Evolutionary conservation across 192 early-diverging fungal genomes (phyloP), one percentile per base, ranked within the genome.

Genomic region (Coemansia sp.): DNA sequence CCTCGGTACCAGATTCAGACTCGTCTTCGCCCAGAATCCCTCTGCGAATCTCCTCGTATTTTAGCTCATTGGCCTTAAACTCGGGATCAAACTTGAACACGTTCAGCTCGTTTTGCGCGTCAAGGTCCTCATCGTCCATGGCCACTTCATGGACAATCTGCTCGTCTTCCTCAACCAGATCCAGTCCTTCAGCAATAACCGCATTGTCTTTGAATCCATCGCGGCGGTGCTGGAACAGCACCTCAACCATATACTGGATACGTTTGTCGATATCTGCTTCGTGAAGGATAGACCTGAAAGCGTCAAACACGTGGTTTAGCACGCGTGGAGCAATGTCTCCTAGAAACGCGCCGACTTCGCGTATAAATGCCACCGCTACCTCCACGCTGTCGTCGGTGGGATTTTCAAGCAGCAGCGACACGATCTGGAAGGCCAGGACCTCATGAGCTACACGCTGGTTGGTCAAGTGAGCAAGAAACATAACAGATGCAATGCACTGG

Each of bases 191-290:
- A 8, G 82, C 63, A 7, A 96, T 76, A 3, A 87, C 71, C 46
- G 85, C 88, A 53, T 91, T 90, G 56, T 93, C 89, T 51, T 94
- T 93, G 80, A 90, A 98, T 49, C 91, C 92, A 44, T 95, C 92
- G 48, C 91, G 91, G 32, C 95, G 82, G 17, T 93, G 83, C 80
- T 98, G 94, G 66, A 98, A 96, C 26, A 98, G 60, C 15, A 94
- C 94, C 69, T 98, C 95, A 26, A 98, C 90, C 94, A 96, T 98
- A 56, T 96, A 81, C 69, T 98, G 93, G 5, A 91, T 86, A 60
- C 95, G 90, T 63, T 92, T 93, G 52, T 96, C 94, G 41, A 98
- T 92, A 32, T 85, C 81, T 8, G 91, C 93, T 62, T 98, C 94
- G 61, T 98, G 93, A 32, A 98, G 68, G 44, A 96, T 92, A 4